Conservation (phyloP, 2,329 filamentous ascomycete species). For the Magnaporthiopsis rhizophila region DNA sequence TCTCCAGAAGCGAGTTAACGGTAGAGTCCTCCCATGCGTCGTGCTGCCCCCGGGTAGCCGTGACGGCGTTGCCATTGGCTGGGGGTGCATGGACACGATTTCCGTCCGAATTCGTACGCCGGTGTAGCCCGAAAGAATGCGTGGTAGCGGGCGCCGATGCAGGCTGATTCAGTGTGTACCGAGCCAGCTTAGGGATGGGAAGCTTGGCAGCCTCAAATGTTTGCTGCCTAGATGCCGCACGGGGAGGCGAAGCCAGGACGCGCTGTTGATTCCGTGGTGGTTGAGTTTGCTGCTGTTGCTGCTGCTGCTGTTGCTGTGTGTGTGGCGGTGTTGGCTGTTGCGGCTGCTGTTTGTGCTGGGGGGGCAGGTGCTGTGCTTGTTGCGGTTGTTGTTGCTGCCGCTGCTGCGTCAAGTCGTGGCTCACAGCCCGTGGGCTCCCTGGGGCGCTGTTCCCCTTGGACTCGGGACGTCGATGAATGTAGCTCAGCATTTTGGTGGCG, state of each 20-base stretch:
- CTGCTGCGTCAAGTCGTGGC: slow-evolving; percentile 6
- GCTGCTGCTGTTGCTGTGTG: not conserved
- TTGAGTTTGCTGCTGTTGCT: not conserved
- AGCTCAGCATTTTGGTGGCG: slow-evolving; percentile 17
- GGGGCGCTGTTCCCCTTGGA: slow-evolving; percentile 12
- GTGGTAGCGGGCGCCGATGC: slow-evolving; percentile 12
- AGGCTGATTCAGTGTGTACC: slow-evolving; percentile 19
- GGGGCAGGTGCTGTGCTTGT: slow-evolving; percentile 11
- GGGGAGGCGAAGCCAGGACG: slow-evolving; percentile 17
- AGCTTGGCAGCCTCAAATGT: slow-evolving; percentile 26
- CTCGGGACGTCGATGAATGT: slow-evolving; percentile 16
- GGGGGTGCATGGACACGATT: slow-evolving; percentile 12
- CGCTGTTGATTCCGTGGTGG: slow-evolving; percentile 8
- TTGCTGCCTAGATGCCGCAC: slow-evolving; percentile 19
- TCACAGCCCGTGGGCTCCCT: slow-evolving; percentile 4
- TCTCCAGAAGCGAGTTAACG: slow-evolving; percentile 23
- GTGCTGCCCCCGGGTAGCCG: slow-evolving; percentile 16
- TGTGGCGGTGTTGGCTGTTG: slow-evolving; percentile 9
- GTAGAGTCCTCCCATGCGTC: slow-evolving; percentile 28
- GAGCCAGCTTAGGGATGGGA: slow-evolving; percentile 24
- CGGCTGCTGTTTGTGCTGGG: slow-evolving; percentile 2
- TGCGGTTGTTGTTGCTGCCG: slow-evolving; percentile 11
- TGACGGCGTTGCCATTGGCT: not conserved
- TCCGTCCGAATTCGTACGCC: slow-evolving; percentile 17
- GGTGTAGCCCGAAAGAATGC: slow-evolving; percentile 3